Percentiles rank a stretch among this genome's conserved stretches.
Evolutionary conservation across 768 basidiomycete genomes (phyloP).

Genomic region (Boletus rubropictus): DNA sequence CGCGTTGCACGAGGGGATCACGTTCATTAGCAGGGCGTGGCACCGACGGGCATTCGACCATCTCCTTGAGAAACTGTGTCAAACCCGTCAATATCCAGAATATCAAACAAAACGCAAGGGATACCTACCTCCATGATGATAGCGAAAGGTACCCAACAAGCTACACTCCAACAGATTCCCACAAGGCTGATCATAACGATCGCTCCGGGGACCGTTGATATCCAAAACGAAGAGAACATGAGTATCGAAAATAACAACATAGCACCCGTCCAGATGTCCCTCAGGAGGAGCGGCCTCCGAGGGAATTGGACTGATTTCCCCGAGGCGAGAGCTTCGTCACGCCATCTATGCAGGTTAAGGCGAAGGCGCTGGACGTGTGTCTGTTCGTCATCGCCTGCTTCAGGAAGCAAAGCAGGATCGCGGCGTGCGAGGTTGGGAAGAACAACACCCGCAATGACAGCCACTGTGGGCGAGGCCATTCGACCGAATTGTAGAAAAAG

Average conservation of each 20-base stretch:
- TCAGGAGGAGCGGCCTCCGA: conserved; percentile 82
- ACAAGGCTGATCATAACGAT: conserved; percentile 77
- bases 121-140: conserved; percentile 88
- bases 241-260: conserved; percentile 73
- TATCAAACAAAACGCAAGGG: conserved; percentile 36
- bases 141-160: conserved; percentile 97
- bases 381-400: conserved; percentile 64
- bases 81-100: not conserved
- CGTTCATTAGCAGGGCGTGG: conserved; percentile 26
- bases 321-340: conserved; percentile 70
- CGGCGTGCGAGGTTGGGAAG: conserved; percentile 79
- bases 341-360: conserved; percentile 73
- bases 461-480: conserved; percentile 46
- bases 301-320: conserved; percentile 76
- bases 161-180: conserved; percentile 94
- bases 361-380: conserved; percentile 66
- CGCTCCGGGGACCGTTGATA: conserved; percentile 70
- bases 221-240: conserved; percentile 82
- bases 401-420: conserved; percentile 71
- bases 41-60: conserved; percentile 35
- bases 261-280: conserved; percentile 92
- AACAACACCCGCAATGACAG: conserved; percentile 73
- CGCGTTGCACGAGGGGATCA: conserved; percentile 55
- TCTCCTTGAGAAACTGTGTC: conserved; percentile 66
- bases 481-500: not conserved